Evolutionary conservation across 1,284 basidiomycete species (phyloP), one percentile per base, ranked within the genome.

Genomic region (Microbotryum lychnidis-dioicae): DNA sequence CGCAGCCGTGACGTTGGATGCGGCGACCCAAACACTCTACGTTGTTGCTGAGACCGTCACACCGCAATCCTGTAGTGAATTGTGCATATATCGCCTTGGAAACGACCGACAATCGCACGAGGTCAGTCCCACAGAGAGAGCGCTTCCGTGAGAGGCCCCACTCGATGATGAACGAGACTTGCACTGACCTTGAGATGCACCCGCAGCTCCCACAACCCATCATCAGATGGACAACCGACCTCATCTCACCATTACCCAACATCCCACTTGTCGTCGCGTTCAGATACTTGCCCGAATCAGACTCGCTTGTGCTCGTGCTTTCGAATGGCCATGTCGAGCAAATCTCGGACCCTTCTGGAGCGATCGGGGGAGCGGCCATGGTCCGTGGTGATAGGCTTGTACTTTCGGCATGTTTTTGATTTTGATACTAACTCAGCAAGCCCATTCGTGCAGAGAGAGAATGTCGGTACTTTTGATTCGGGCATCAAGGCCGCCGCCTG

Each of bases 401-500:
- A 50, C 61, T 67, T 37, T 63, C 44, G 54, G 64, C 62, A 27
- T 21, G 50, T 46, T 10, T 21, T 23, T 23, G 23, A n/a, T 23
- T 20, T 33, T 37, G 33, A 51, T 48, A 57, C 48, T 75, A 83
- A 76, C 82, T 51, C 14, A 6, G 14, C 31, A 37, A 50, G 16
- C 8, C 12, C 16, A 31, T 25, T 3, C 44, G 12, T 20, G 23
- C 50, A 71, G 68, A 23, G 68, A 12, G 88, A 92, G 67, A 81
- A 89, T 6, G 84, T 92, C 56, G 93, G 94, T 6, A 86, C 86
- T 0, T 83, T 97, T 18, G 91, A 96, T 62, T 80, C 83, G 29
- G 91, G 90, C 0, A 86, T 98, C 57, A 77, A 84, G 50, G 85
- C 87, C 3, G 91, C 89, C 3, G 79, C 82, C 6, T 97, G 92